A percentile compares a stretch with the other conserved stretches of the same genome.
Evolutionary conservation across 1,284 basidiomycete genomes (phyloP).

Genomic region (Papiliotrema terrestris): DNA sequence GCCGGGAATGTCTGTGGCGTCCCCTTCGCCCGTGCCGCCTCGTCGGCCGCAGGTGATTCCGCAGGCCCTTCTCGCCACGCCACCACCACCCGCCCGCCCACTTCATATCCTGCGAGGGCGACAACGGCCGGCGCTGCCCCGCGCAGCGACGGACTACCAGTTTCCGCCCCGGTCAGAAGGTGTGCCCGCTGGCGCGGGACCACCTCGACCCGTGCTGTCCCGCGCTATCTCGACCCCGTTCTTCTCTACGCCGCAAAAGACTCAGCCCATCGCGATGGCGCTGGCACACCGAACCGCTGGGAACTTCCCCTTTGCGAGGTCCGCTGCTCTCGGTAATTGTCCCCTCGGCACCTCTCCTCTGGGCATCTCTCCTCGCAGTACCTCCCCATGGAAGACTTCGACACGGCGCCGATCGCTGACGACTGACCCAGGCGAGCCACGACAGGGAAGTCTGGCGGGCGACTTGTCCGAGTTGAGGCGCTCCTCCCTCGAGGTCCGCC

Average conservation of each 20-base stretch:
- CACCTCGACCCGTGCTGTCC: constrained; percentile 17
- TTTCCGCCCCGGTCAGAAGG: constrained; percentile 13
- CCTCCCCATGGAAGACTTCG: no score
- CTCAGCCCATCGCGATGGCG: not conserved
- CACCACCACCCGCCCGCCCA: constrained; percentile 22
- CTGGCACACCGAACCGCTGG: constrained; percentile 13
- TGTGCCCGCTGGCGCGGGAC: constrained; percentile 21
- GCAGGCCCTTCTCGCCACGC: constrained; percentile 12
- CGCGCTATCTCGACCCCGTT: constrained; percentile 23
- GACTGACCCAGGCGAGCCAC: no score
- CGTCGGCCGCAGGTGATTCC: no score
- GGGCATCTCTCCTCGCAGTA: no score
- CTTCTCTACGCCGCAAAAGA: constrained; percentile 6
- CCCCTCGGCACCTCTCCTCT: constrained; percentile 14
- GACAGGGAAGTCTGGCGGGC: no score
- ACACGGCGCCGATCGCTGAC: no score
- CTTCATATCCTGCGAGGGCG: constrained; percentile 8
- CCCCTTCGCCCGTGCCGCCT: no score
- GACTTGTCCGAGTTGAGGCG: not conserved
- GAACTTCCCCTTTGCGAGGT: constrained; percentile 22
- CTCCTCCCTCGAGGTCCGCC: not conserved
- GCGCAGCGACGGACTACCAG: constrained; percentile 11
- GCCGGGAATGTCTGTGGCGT: no score
- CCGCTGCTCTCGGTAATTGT: constrained; percentile 17
- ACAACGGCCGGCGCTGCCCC: constrained; percentile 9